Conservation (phyloP, 352 stramenopile genomes). For the Vaucheria bursata region DNA sequence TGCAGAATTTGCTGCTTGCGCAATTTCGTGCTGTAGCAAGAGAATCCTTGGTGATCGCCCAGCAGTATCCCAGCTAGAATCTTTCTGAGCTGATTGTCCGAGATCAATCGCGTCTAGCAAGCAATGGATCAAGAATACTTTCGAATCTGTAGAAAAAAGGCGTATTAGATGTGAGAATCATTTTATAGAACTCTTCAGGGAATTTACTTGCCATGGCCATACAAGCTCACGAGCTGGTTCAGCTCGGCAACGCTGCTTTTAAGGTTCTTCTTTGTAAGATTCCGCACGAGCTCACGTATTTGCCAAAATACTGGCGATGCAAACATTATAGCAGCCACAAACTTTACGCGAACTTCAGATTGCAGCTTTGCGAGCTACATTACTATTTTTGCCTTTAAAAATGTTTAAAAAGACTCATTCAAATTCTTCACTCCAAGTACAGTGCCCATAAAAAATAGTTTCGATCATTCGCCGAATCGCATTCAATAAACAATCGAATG, state of each 20-base stretch:
- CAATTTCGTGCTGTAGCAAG: constrained; percentile 73
- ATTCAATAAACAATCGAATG: background rate
- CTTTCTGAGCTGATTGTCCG: background rate
- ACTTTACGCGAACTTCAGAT: background rate
- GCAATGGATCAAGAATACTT: constrained; percentile 4
- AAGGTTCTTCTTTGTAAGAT: constrained; percentile 85
- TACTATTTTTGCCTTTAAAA: background rate
- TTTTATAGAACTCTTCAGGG: background rate
- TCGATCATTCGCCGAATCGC: background rate
- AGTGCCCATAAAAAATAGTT: background rate
- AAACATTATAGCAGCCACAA: constrained; percentile 52
- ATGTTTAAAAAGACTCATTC: background rate
- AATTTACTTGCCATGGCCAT: constrained; percentile 9
- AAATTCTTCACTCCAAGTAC: background rate
- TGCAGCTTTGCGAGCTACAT: background rate
- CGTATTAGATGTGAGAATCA: background rate
- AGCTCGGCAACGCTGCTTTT: constrained; percentile 80
- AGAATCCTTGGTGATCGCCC: constrained; percentile 15
- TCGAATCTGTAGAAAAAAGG: background rate
- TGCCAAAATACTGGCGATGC: constrained; percentile 82
- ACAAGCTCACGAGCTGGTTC: constrained; percentile 62
- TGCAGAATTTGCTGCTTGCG: constrained; percentile 68
- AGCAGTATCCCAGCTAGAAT: background rate
- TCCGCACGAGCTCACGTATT: constrained; percentile 81
- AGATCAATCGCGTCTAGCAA: constrained; percentile 3